Base-by-base conservation (phyloP, 352 stramenopile species). In the Globisporangium viniferum region DNA sequence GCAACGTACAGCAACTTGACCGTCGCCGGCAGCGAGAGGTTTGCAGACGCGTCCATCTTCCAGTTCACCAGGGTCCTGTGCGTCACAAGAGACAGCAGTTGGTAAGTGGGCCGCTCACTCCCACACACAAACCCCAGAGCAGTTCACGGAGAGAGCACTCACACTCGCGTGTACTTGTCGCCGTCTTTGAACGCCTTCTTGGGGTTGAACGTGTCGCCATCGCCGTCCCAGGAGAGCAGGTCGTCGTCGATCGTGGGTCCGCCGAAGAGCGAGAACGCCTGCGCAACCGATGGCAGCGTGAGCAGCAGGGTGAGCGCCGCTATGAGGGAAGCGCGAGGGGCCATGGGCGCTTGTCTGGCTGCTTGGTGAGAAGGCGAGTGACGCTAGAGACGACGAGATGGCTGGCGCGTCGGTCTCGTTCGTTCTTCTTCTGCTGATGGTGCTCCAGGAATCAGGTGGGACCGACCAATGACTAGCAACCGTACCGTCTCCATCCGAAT, bases 21-120 rank as follows among this genome's bases (percentile, higher is more conserved):
- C 8, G 79, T 80, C 49, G 62, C 62, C n/a, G 82, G 82, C 5
- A 91, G 69, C 49, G 80, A 78, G 39, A 91, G 75, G 48, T 67
- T 75, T 53, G 46, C 59, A 4, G 81, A 44, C 14, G 58, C 70
- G 48, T 74, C 70, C 66, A 91, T 68, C 59, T 91, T 71, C 82
- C 80, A 91, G 73, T 91, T 87, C n/a, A 76, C 76, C 62, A 91
- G 69, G 36, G 73, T 83, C 22, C 82, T 91, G 51, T 9, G 36
- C 1, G 27, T 51, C 24, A 57, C 20, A 29, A 31, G 20, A 41
- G 35, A 61, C 1, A 59, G 3, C 14, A 39, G 57, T 64, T 10
- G 39, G 12, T 64, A 24, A 64, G 58, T n/a, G 35, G 7, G 35
- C 31, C 14, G 2, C 31, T 33, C 20, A 31, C 5, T 20, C 36